Base-by-base conservation (phyloP, 2,329 filamentous ascomycete species). In the Colletotrichum spinosum region DNA sequence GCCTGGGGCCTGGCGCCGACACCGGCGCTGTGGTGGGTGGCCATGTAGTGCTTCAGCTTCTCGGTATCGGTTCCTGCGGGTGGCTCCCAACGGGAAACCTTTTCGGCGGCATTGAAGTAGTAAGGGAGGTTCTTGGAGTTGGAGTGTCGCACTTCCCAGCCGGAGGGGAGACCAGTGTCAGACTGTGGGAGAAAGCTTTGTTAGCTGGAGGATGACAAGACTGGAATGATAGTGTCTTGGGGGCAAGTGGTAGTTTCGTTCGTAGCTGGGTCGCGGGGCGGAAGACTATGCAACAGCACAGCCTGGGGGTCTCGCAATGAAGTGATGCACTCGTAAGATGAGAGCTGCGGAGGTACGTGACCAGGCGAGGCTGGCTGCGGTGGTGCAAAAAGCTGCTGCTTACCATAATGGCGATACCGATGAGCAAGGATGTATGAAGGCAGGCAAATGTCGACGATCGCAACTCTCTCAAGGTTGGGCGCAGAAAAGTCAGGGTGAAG, bases 41-140 rank as follows among this genome's bases (percentile, higher is more conserved):
- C 93, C 94, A 99, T 98, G 84, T 97, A 97, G 68, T 88, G 79
- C 85, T 97, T 98, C 70, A 99, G 88, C 81, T 92, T 93, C 72
- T 97, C 94, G 63, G 92, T 92, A 80, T 99, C 93, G 72, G 94
- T 96, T 69, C 90, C 92, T 49, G 87, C 78, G 8, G 96, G 96
- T 3, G 96, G 95, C 77, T 98, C 96, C 96, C 96, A 99, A 80
- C 93, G 89, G 69, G 96, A 98, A 76, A 93, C 89, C 78, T 94
- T 95, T 69, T 93, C 92, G 71, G 81, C 82, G 50, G 91, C 84
- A 81, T 97, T 97, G 90, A 97, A 98, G 84, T 98, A 99, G 85
- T 99, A 99, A 42, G 96, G 96, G 41, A 98, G 91, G 81, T 97
- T 97, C 84, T 97, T 98, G 80, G 93, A 97, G 84, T 97, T 97